These are phyloP conservation scores for Inosperma sp. DNA, from an alignment of 768 basidiomycete genomes.

Conservation along the genomic window DNA sequence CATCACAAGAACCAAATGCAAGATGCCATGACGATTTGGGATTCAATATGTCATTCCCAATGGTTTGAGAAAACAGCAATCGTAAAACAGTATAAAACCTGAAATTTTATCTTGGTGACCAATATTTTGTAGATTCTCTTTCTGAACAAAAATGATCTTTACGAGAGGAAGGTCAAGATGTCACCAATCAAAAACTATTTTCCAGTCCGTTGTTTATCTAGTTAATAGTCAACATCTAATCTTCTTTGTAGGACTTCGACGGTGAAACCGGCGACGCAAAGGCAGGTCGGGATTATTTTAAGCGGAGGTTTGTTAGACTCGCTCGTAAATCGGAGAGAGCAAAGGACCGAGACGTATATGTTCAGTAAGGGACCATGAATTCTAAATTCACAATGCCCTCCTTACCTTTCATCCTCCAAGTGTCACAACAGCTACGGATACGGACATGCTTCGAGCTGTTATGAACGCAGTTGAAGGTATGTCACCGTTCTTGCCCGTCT, in stretches of 20 bases:
- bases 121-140: slow-evolving; percentile 70
- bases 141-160: slow-evolving; percentile 92
- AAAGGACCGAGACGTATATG: slow-evolving; percentile 89
- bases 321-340: slow-evolving; percentile 82
- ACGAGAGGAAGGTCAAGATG: slow-evolving; percentile 71
- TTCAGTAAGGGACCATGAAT: slow-evolving; percentile 76
- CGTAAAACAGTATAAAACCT: slow-evolving; percentile 34
- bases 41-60: slow-evolving; percentile 95
- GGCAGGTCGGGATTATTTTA: slow-evolving; percentile 87
- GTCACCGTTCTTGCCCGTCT: slow-evolving; percentile 27
- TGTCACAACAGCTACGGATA: slow-evolving; percentile 88
- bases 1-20: slow-evolving; percentile 91
- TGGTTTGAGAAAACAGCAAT: slow-evolving; percentile 96
- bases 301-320: slow-evolving; percentile 73
- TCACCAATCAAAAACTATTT: slow-evolving; percentile 89
- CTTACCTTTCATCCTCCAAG: slow-evolving; percentile 44
- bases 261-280: slow-evolving; percentile 68
- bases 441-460: slow-evolving; percentile 82
- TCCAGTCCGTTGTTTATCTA: slow-evolving; percentile 50
- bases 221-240: neutral
- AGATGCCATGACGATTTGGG: slow-evolving; percentile 97
- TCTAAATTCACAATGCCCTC: neutral
- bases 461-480: slow-evolving; percentile 98
- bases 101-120: neutral
- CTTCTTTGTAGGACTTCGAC: slow-evolving; percentile 91